Evolutionary conservation across 345 rosid genomes (phyloP), one percentile per base, ranked within the genome.

Genomic region (Trapa incisa): DNA sequence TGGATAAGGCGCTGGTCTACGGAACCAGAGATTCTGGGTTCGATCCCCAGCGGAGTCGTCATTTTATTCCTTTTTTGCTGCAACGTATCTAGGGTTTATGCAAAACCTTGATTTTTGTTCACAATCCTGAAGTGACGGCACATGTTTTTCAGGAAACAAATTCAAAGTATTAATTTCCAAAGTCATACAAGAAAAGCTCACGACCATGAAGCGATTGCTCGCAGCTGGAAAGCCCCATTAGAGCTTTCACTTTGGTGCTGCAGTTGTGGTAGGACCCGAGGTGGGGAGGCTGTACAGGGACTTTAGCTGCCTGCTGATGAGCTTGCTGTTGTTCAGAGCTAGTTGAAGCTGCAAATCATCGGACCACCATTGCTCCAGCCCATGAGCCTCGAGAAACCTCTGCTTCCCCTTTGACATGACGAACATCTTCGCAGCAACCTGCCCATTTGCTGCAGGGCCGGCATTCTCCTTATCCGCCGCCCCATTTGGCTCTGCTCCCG

Each of bases 361-460:
- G 0, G 99, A 91, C 99, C 99, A 91, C 99, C 99, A 91, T 65
- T 94, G 99, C 73, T 94, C 96, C 16, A 94, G 61, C 17, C 97
- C 96, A 36, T 91, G 99, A 29, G 97, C 97, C 81, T 94, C 97
- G 0, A 76, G 81, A 80, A 91, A 94, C 84, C 81, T 91, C 81
- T 94, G 96, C 66, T 91, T 91, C 76, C 95, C 96, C 75, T 89
- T 91, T 0, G 96, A 89, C 83, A 76, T 80, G n/a, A 91, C 96
- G 37, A 91, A 95, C 75, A 95, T 82, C 84, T 95, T 95, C 0
- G 96, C 96, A 5, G 91, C 83, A 66, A 71, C 89, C 66, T 83
- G 85, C 36, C 53, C 80, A n/a, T 67, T 81, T 15, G 69, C 67
- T 15, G 69, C 67, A 6, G 75, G 70, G 52, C 69, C 66, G 17